phyloP scores from a whole-genome alignment of 805 yeast genomes.

The Yamadazyma sp. region DNA sequence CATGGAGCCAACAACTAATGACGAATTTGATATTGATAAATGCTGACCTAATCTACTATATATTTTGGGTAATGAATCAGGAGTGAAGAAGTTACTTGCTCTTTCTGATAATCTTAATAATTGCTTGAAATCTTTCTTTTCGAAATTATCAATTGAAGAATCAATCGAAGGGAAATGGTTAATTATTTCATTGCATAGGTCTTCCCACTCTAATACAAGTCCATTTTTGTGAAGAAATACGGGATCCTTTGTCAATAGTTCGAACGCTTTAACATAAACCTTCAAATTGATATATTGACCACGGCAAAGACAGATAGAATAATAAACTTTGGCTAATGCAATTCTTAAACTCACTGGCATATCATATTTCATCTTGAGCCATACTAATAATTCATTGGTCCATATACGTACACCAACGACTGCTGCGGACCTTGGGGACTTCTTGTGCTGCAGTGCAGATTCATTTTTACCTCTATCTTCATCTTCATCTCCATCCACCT shows the following conservation, averaged over 20 bases:
- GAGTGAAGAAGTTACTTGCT: constrained; percentile 54
- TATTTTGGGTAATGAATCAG: constrained; percentile 45
- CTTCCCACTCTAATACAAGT: constrained; percentile 50
- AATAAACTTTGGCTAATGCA: constrained; percentile 65
- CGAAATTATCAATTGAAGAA: constrained; percentile 46
- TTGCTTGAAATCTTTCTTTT: constrained; percentile 46
- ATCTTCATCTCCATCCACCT: constrained; percentile 33
- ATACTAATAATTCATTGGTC: constrained; percentile 80
- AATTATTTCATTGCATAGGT: constrained; percentile 34
- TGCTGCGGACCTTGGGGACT: constrained; percentile 65
- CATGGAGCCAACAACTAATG: constrained; percentile 50
- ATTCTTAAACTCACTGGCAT: constrained; percentile 67
- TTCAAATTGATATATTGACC: constrained; percentile 65
- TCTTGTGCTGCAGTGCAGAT: constrained; percentile 51
- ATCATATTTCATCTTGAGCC: constrained; percentile 75
- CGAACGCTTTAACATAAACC: constrained; percentile 61
- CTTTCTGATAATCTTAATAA: constrained; percentile 51
- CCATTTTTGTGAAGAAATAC: constrained; percentile 38
- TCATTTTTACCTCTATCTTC: constrained; percentile 32
- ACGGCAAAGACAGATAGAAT: constrained; percentile 64
- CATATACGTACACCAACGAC: constrained; percentile 75
- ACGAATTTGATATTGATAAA: constrained; percentile 52
- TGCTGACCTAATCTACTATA: constrained; percentile 51
- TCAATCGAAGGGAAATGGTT: constrained; percentile 31
- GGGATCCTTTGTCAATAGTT: constrained; percentile 50